Evolutionary conservation across 2,329 filamentous ascomycete species (phyloP), one percentile per base, ranked within the genome.

Genomic region (Aspergillus pseudoglaucus): DNA sequence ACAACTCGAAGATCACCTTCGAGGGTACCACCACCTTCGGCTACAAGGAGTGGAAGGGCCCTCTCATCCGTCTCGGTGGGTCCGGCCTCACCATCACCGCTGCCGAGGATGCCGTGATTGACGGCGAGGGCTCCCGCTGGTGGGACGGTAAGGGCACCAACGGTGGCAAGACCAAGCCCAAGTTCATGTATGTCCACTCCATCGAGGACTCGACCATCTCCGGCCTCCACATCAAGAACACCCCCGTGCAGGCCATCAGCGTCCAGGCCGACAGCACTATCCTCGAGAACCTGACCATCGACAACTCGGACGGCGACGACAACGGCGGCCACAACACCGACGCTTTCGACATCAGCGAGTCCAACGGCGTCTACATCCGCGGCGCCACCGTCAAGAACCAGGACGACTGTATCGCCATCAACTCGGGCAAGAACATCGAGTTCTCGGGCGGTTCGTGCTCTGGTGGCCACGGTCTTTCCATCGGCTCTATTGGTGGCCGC

Each of bases 1-100:
- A 65, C 15, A 76, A 75, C 52, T 81, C 20, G 30, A 14, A 72
- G 66, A 75, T 85, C 52, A 79, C 77, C 56, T 87, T 87, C 65
- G 65, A 79, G 48, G 84, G 84, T 39, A 79, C 73, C 12, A 87
- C 83, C n/a, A 81, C 78, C 46, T 87, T 83, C 59, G 83, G 74
- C 17, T 85, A 84, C 68, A 71, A 79, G 53, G 78, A 83, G 58
- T 87, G 83, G 83, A 62, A 64, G 1, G 83, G 84, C 0, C 83
- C 83, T 40, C 71, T 87, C 12, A 74, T 87, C 56, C 75, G 75
- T 23, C 71, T 86, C 52, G 77, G 77, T 1, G 84, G 83, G 37
- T 77, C 65, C 32, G 69, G 72, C 52, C 74, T 84, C 55, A 73
- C 72, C 23, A 71, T 85, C 35, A 70, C 70, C 7, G 79, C 78